A percentile compares a stretch with the other conserved stretches of the same genome.
phyloP scores from a whole-genome alignment of 805 yeast genomes.

The Candida wancherniae region DNA sequence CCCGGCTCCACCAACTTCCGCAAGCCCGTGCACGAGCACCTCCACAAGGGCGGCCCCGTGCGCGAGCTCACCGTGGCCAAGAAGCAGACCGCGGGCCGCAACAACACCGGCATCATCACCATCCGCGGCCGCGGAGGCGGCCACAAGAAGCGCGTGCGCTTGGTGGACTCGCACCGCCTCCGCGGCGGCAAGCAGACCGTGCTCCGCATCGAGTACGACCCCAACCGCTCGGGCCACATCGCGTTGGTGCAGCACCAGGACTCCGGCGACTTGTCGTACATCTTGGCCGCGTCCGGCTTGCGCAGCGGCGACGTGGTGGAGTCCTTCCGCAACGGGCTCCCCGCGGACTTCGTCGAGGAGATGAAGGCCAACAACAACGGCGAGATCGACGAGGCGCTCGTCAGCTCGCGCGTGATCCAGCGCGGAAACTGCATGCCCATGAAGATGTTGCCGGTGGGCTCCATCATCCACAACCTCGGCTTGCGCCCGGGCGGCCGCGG shows the following conservation, averaged over 20 bases:
- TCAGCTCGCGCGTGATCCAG: slow-evolving; percentile 80
- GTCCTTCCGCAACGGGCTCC: slow-evolving; percentile 85
- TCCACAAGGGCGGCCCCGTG: slow-evolving; percentile 82
- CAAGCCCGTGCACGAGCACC: slow-evolving; percentile 79
- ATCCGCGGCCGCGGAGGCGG: slow-evolving; percentile 98
- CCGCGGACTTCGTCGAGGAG: slow-evolving; percentile 63
- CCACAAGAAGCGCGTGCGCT: slow-evolving; percentile 79
- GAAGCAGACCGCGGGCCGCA: slow-evolving; percentile 81
- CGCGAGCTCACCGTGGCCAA: slow-evolving; percentile 68
- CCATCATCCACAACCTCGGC: slow-evolving; percentile 85
- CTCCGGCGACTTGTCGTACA: slow-evolving; percentile 65
- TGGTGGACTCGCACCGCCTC: slow-evolving; percentile 69
- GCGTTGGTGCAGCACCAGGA: slow-evolving; percentile 70
- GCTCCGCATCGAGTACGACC: slow-evolving; percentile 89
- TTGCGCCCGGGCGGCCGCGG: slow-evolving; percentile 68
- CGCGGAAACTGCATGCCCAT: slow-evolving; percentile 94
- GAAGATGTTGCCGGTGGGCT: slow-evolving; percentile 90
- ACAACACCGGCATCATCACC: slow-evolving; percentile 81
- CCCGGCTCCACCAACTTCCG: slow-evolving; percentile 89
- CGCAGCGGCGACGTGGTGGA: slow-evolving; percentile 91
- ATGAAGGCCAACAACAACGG: slow-evolving; percentile 68
- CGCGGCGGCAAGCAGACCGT: slow-evolving; percentile 73
- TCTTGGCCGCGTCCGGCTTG: slow-evolving; percentile 87
- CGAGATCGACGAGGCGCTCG: slow-evolving; percentile 82
- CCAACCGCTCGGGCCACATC: slow-evolving; percentile 88